These are phyloP conservation scores for Podaxis sp. DNA, from an alignment of 768 basidiomycete species.

Conservation along the genomic window DNA sequence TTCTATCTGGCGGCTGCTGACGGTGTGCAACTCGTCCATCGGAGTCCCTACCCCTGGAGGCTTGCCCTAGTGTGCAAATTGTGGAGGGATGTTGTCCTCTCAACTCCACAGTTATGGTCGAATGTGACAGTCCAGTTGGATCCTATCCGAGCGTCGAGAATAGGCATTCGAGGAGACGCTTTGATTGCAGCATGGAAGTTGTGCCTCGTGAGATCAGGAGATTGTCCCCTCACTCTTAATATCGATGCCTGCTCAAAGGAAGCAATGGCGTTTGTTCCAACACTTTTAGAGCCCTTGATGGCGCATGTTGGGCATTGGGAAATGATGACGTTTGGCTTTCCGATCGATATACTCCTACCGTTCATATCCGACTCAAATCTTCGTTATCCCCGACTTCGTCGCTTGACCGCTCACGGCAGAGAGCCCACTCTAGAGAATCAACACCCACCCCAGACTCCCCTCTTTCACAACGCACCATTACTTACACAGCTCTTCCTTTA, in stretches of 20 bases:
- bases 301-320: constrained; percentile 1
- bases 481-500: background rate
- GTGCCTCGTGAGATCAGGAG: constrained; percentile 2
- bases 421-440: background rate
- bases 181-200: background rate
- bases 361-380: background rate
- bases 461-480: constrained; percentile 3
- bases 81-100: constrained; percentile 1
- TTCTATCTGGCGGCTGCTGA: background rate
- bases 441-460: background rate
- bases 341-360: background rate
- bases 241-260: background rate
- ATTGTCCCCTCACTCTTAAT: background rate
- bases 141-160: background rate
- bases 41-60: background rate
- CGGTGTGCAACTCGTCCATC: background rate
- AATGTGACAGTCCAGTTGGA: background rate
- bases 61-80: constrained; percentile 2
- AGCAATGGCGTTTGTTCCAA: background rate
- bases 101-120: constrained; percentile 1
- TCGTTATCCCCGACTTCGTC: background rate
- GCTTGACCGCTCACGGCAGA: background rate
- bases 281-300: background rate
- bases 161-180: background rate
- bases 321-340: background rate